Percentiles rank a stretch among this genome's conserved stretches.
Evolutionary conservation across 140 eudicot species (phyloP).

Genomic region (Erigeron philadelphicus): DNA sequence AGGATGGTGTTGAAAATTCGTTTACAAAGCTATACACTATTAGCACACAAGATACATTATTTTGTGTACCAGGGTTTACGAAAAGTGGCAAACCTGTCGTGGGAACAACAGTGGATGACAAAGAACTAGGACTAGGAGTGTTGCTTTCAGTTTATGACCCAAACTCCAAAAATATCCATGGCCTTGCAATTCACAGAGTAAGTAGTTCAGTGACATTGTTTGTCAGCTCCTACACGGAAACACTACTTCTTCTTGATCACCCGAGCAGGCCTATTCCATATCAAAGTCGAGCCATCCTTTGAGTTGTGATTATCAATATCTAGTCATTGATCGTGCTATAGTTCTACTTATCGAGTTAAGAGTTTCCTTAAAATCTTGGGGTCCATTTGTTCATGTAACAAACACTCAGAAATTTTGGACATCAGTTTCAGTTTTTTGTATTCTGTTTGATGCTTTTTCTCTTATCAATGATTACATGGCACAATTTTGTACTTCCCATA

Average conservation of each 20-base stretch:
- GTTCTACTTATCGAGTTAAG: too few relatives aligned
- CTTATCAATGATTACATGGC: too few relatives aligned
- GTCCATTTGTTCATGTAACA: too few relatives aligned
- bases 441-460: too few relatives aligned
- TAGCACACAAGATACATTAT: background rate
- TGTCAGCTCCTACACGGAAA: background rate
- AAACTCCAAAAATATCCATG: background rate
- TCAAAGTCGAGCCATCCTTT: too few relatives aligned
- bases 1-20: background rate
- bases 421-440: too few relatives aligned
- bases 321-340: too few relatives aligned
- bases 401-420: too few relatives aligned
- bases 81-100: background rate
- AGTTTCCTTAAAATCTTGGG: too few relatives aligned
- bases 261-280: too few relatives aligned
- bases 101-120: background rate
- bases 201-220: background rate
- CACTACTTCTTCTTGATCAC: background rate
- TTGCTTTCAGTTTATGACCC: constrained; percentile 1
- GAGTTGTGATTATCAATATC: too few relatives aligned
- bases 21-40: constrained; percentile 11
- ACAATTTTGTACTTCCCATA: too few relatives aligned
- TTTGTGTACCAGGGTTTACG: background rate
- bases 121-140: background rate
- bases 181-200: background rate